Percentiles rank a stretch among this genome's conserved stretches.
Conservation (phyloP, 257 asterid genomes). For the Jacaranda mimosifolia region DNA sequence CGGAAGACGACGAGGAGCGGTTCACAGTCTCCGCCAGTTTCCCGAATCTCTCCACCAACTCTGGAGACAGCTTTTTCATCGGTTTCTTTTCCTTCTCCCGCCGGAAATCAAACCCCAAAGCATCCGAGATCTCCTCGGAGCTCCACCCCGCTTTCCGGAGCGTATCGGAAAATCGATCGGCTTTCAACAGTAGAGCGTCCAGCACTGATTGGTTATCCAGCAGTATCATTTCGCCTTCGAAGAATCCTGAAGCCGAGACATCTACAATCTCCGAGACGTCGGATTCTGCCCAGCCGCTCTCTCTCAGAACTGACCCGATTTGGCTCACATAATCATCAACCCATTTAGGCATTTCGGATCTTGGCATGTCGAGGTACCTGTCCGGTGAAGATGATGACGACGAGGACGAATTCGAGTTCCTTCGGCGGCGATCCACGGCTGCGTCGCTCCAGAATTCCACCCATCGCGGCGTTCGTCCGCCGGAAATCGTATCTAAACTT, state of each 20-base stretch:
- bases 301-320: constrained; percentile 68
- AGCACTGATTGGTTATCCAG: constrained; percentile 67
- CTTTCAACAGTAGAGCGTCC: constrained; percentile 73
- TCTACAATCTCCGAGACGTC: constrained; percentile 66
- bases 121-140: constrained; percentile 81
- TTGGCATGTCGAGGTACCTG: constrained; percentile 56
- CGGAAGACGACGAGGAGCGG: constrained; percentile 30
- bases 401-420: constrained; percentile 56
- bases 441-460: constrained; percentile 96
- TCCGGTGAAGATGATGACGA: constrained; percentile 69
- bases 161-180: constrained; percentile 76
- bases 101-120: constrained; percentile 66
- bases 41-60: constrained; percentile 59
- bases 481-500: constrained; percentile 51
- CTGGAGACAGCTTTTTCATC: constrained; percentile 59
- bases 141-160: constrained; percentile 87
- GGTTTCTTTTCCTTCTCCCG: constrained; percentile 62
- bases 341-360: constrained; percentile 69
- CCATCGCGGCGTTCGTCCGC: constrained; percentile 76
- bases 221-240: constrained; percentile 66
- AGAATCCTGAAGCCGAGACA: constrained; percentile 69
- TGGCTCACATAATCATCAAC: constrained; percentile 62
- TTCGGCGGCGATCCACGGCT: constrained; percentile 63
- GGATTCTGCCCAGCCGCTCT: constrained; percentile 73
- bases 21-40: constrained; percentile 68